phyloP scores from a whole-genome alignment of 2,329 filamentous ascomycete genomes.

The Botrytis hyacinthi region DNA sequence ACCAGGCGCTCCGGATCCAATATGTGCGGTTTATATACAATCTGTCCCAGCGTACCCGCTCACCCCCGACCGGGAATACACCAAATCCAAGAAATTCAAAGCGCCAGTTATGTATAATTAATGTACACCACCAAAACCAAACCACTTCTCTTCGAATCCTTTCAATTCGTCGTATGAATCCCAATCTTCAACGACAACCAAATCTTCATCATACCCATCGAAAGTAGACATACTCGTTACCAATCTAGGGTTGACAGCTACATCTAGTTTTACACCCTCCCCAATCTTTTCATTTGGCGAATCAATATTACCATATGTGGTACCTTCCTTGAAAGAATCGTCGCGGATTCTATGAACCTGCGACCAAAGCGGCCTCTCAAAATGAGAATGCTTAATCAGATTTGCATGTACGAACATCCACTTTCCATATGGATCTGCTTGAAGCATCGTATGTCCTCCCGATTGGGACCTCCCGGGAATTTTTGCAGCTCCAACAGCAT shows the following conservation, averaged over 20 bases:
- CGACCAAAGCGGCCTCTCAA: conserved; percentile 24
- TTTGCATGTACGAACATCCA: conserved; percentile 32
- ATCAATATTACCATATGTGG: conserved; percentile 27
- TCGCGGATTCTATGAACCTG: conserved; percentile 24
- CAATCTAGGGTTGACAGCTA: conserved; percentile 21
- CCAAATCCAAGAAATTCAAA: not conserved
- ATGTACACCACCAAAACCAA: conserved; percentile 27
- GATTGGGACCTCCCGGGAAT: not conserved
- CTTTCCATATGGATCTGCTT: conserved; percentile 26
- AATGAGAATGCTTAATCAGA: conserved; percentile 27
- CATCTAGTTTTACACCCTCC: conserved; percentile 26
- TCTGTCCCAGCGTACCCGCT: not conserved
- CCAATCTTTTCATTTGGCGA: conserved; percentile 27
- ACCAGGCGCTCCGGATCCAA: not conserved
- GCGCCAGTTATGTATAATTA: not conserved
- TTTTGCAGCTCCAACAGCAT: conserved; percentile 19
- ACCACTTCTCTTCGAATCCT: conserved; percentile 29
- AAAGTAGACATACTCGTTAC: conserved; percentile 24
- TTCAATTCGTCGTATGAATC: conserved; percentile 28
- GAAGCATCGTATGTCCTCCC: conserved; percentile 30
- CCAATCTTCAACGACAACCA: conserved; percentile 27
- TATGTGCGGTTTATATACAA: not conserved
- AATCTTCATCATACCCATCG: conserved; percentile 23
- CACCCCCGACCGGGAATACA: not conserved
- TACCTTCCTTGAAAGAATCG: conserved; percentile 24